Conservation (phyloP, 2,329 filamentous ascomycete genomes). For the Bipolaris zeicola region DNA sequence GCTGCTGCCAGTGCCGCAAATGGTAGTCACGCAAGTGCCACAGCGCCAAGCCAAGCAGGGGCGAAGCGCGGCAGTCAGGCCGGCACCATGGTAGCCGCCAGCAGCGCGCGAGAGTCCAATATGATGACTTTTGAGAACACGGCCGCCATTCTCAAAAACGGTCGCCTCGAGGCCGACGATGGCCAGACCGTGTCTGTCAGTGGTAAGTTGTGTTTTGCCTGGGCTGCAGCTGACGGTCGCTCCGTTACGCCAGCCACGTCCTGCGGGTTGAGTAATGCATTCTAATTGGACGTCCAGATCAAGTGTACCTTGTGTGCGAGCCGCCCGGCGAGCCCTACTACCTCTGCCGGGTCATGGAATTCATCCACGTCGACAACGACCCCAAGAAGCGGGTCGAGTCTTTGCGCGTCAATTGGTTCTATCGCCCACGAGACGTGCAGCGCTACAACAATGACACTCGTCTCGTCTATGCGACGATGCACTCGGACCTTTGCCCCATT, state of each 20-base stretch:
- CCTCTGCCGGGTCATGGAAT: slow-evolving; percentile 97
- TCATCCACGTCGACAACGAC: slow-evolving; percentile 77
- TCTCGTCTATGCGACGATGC: slow-evolving; percentile 94
- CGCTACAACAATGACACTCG: slow-evolving; percentile 90
- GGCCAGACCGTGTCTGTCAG: slow-evolving; percentile 83
- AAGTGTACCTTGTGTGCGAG: slow-evolving; percentile 96
- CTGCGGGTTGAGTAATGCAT: slow-evolving; percentile 30
- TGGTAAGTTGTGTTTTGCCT: slow-evolving; percentile 62
- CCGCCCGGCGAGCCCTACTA: slow-evolving; percentile 98
- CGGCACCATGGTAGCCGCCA: slow-evolving; percentile 47
- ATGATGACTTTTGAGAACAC: slow-evolving; percentile 85
- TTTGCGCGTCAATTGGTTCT: slow-evolving; percentile 96
- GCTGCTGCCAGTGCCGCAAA: slow-evolving; percentile 51
- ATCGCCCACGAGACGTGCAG: slow-evolving; percentile 92
- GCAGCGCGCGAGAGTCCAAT: slow-evolving; percentile 69
- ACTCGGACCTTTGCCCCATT: slow-evolving; percentile 93
- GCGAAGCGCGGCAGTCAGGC: slow-evolving; percentile 40
- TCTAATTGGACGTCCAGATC: slow-evolving; percentile 61
- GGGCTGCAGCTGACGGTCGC: slow-evolving; percentile 28
- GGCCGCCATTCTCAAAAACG: slow-evolving; percentile 71
- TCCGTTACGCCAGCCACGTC: slow-evolving; percentile 39
- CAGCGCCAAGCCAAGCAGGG: slow-evolving; percentile 49
- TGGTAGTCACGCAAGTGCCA: slow-evolving; percentile 42
- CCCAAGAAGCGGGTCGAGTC: slow-evolving; percentile 76
- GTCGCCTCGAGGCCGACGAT: slow-evolving; percentile 85